Percentiles rank a stretch among this genome's conserved stretches.
Evolutionary conservation across 2,329 filamentous ascomycete species (phyloP).

Genomic region (Fusarium clavum): DNA sequence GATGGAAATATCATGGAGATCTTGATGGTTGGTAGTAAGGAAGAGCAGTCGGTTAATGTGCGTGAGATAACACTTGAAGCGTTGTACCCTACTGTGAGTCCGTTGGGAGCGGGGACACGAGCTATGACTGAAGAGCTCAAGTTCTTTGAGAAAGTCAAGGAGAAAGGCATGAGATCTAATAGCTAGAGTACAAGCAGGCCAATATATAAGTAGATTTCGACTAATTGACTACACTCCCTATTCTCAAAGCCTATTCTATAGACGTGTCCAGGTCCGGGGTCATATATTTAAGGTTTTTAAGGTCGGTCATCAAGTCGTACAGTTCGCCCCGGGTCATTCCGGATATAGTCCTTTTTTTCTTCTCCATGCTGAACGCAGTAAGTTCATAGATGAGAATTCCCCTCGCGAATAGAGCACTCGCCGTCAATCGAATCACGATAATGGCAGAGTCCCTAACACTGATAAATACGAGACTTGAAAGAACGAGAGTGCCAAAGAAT

Average conservation of each 20-base stretch:
- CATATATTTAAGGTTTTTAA: too few relatives aligned
- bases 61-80: constrained; percentile 1
- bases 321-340: too few relatives aligned
- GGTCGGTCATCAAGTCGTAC: too few relatives aligned
- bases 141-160: neutral
- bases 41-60: constrained; percentile 1
- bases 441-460: constrained; percentile 29
- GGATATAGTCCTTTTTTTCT: neutral
- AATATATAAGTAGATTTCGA: too few relatives aligned
- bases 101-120: neutral
- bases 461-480: constrained; percentile 34
- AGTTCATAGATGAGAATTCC: constrained; percentile 25
- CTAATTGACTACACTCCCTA: too few relatives aligned
- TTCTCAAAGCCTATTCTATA: too few relatives aligned
- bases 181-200: neutral
- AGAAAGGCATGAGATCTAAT: neutral
- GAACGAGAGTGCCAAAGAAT: constrained; percentile 23
- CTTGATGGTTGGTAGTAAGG: constrained; percentile 18
- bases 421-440: constrained; percentile 22
- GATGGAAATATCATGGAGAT: constrained; percentile 30
- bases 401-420: constrained; percentile 22
- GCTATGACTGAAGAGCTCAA: neutral
- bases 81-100: constrained; percentile 6
- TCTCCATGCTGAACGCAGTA: constrained; percentile 16
- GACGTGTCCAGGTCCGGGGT: neutral